Evolutionary conservation across 192 early-diverging fungal species (phyloP).

Genomic region (Coemansia guatemalensis): DNA sequence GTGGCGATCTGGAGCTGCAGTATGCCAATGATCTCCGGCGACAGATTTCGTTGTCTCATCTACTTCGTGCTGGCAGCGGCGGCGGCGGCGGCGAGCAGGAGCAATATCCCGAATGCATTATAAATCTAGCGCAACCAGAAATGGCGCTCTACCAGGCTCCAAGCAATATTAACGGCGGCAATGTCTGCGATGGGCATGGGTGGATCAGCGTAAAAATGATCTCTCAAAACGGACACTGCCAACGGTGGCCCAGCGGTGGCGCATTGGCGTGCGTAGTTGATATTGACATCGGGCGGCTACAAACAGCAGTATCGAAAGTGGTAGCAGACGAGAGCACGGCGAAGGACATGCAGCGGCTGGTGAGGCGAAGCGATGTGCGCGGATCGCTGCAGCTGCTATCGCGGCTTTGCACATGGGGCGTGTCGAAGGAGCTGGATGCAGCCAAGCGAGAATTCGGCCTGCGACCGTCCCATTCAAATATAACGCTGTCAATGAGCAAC

Average conservation of each 20-base stretch:
- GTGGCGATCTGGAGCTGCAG: constrained; percentile 21
- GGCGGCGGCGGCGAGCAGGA: background rate
- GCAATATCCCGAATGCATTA: constrained; percentile 3
- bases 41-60: constrained; percentile 12
- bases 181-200: background rate
- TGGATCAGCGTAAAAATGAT: background rate
- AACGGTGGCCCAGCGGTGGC: background rate
- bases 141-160: background rate
- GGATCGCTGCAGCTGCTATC: constrained; percentile 36
- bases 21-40: constrained; percentile 29
- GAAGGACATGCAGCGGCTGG: constrained; percentile 24
- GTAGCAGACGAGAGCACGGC: constrained; percentile 18
- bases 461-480: constrained; percentile 15
- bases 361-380: constrained; percentile 11
- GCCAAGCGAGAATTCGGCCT: constrained; percentile 41
- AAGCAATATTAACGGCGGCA: background rate
- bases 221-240: background rate
- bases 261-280: constrained; percentile 27
- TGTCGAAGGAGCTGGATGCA: constrained; percentile 32
- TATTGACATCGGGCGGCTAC: constrained; percentile 33
- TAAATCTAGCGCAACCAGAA: background rate
- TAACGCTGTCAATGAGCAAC: constrained; percentile 34
- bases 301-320: constrained; percentile 18
- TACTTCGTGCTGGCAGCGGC: background rate
- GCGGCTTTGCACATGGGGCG: constrained; percentile 46